phyloP scores from a whole-genome alignment of 2,329 filamentous ascomycete genomes.

The Verticillium nonalfalfae region DNA sequence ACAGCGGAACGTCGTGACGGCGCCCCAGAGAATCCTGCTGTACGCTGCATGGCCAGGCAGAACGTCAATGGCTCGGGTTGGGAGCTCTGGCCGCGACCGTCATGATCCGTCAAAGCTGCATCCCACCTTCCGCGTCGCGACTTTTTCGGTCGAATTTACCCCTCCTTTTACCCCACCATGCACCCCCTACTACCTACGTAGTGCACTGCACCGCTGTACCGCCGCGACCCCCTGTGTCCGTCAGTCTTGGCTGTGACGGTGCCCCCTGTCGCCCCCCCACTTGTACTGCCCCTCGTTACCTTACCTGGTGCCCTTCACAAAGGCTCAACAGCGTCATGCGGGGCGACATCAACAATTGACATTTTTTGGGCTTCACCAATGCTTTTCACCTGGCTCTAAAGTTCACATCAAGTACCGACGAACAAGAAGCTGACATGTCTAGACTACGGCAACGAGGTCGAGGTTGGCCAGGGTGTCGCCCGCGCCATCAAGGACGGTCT shows the following conservation, averaged over 20 bases:
- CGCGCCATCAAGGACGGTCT: conserved; percentile 76
- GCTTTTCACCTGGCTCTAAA: background rate
- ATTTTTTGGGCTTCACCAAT: background rate
- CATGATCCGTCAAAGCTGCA: background rate
- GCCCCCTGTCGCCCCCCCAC: background rate
- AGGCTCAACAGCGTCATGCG: background rate
- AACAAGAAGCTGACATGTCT: conserved; percentile 2
- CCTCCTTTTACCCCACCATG: conserved; percentile 1
- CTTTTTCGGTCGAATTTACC: background rate
- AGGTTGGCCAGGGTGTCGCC: conserved; percentile 69
- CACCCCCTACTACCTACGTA: background rate
- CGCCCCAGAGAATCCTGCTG: background rate
- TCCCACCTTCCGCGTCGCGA: background rate
- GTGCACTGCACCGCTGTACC: background rate
- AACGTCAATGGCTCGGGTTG: background rate
- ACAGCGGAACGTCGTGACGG: background rate
- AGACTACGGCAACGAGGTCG: conserved; percentile 82
- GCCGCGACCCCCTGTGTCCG: background rate
- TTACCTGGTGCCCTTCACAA: background rate
- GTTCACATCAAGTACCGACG: too few relatives aligned
- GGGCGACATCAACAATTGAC: background rate
- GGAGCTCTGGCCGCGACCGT: background rate
- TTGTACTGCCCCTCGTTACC: background rate
- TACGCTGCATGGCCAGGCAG: background rate
- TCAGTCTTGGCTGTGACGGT: background rate